Evolutionary conservation across 345 rosid species (phyloP).

Genomic region (Lumnitzera littorea): DNA sequence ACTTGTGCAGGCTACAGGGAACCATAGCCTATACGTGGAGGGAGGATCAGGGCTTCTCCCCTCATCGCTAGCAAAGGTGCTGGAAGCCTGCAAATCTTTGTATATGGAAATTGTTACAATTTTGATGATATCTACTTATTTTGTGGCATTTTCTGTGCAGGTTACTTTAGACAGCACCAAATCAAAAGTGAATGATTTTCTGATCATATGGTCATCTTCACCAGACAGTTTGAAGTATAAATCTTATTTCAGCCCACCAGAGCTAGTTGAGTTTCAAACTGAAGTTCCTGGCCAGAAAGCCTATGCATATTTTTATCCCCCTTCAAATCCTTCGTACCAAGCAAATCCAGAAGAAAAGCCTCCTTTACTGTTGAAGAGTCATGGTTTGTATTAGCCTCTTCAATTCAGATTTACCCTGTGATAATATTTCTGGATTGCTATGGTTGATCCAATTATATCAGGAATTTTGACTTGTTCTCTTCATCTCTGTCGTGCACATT

Average conservation of each 20-base stretch:
- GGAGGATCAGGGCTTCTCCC: slow-evolving; percentile 86
- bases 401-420: background rate
- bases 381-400: slow-evolving; percentile 41
- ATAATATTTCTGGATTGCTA: no score
- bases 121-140: background rate
- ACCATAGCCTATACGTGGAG: slow-evolving; percentile 58
- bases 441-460: no score
- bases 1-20: slow-evolving; percentile 53
- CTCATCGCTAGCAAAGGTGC: slow-evolving; percentile 84
- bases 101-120: background rate
- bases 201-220: slow-evolving; percentile 83
- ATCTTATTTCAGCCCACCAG: slow-evolving; percentile 71
- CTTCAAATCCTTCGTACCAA: slow-evolving; percentile 57
- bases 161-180: slow-evolving; percentile 55
- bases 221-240: slow-evolving; percentile 59
- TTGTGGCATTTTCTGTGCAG: slow-evolving; percentile 26
- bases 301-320: slow-evolving; percentile 83
- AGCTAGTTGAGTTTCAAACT: slow-evolving; percentile 87
- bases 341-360: slow-evolving; percentile 74
- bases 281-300: slow-evolving; percentile 77
- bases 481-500: no score
- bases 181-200: slow-evolving; percentile 40
- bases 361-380: slow-evolving; percentile 80
- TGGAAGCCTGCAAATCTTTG: background rate
- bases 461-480: no score